Evolutionary conservation across 2,329 filamentous ascomycete genomes (phyloP).

Genomic region (Westerdykella sp.): DNA sequence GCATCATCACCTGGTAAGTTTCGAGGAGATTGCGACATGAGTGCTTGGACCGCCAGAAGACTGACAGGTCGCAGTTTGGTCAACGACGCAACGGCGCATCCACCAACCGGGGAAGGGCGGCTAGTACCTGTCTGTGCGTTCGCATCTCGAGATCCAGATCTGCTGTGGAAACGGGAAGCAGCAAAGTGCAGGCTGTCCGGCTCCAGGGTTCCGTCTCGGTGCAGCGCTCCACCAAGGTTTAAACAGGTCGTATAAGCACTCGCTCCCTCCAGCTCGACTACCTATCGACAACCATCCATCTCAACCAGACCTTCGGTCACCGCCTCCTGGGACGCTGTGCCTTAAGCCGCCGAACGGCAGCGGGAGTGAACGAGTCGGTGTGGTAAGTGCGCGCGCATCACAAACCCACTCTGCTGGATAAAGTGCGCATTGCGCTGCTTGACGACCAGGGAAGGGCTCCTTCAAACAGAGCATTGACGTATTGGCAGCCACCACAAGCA

Average conservation of each 20-base stretch:
- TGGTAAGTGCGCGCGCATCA: neutral
- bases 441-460: conserved; percentile 14
- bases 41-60: conserved; percentile 20
- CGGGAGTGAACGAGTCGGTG: conserved; percentile 1
- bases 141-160: conserved; percentile 25
- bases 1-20: conserved; percentile 35
- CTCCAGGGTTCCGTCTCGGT: conserved; percentile 20
- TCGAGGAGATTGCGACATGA: conserved; percentile 25
- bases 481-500: conserved; percentile 17
- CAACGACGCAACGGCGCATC: conserved; percentile 8
- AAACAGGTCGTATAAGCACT: conserved; percentile 6
- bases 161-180: conserved; percentile 35
- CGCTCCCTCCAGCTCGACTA: no score
- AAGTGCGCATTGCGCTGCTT: conserved; percentile 23
- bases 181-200: conserved; percentile 28
- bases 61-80: conserved; percentile 31
- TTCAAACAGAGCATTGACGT: conserved; percentile 17
- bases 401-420: conserved; percentile 23
- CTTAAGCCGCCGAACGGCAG: conserved; percentile 3
- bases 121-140: conserved; percentile 29
- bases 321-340: neutral
- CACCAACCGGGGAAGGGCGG: conserved; percentile 19
- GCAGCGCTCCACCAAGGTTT: conserved; percentile 27
- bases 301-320: neutral
- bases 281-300: neutral